These are phyloP conservation scores for Pestalotiopsis fici DNA, from an alignment of 2,329 filamentous ascomycete species.

Conservation along the genomic window DNA sequence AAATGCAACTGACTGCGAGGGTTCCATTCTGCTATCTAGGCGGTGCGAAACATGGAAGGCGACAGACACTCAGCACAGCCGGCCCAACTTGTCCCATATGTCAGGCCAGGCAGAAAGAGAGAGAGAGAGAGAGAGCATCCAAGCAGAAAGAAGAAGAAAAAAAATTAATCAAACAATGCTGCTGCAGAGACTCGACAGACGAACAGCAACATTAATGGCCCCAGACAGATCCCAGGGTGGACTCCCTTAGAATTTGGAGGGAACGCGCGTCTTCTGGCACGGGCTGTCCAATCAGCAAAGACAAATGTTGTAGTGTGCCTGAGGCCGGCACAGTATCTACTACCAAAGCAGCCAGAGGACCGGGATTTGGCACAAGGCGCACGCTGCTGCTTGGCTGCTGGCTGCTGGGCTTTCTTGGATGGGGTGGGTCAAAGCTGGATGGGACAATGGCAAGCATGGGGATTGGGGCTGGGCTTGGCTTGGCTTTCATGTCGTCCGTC, in stretches of 20 bases:
- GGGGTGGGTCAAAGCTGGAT: not conserved
- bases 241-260: not conserved
- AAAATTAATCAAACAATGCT: too few species aligned
- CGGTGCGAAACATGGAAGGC: not conserved
- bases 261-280: slow-evolving; percentile 8
- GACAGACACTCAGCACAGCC: too few species aligned
- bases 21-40: too few species aligned
- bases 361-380: not conserved
- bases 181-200: slow-evolving; percentile 4
- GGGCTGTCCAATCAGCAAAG: slow-evolving; percentile 1
- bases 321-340: not conserved
- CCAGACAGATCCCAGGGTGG: not conserved
- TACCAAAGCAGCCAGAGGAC: not conserved
- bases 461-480: too few species aligned
- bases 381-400: not conserved
- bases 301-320: not conserved
- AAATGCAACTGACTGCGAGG: not conserved
- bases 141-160: too few species aligned
- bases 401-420: not conserved
- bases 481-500: not conserved
- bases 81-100: too few species aligned
- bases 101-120: not conserved
- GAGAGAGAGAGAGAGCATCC: too few species aligned
- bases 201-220: not conserved
- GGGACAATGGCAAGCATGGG: not conserved